phyloP scores from a whole-genome alignment of 2,329 filamentous ascomycete species.

The Penicillium sp. region DNA sequence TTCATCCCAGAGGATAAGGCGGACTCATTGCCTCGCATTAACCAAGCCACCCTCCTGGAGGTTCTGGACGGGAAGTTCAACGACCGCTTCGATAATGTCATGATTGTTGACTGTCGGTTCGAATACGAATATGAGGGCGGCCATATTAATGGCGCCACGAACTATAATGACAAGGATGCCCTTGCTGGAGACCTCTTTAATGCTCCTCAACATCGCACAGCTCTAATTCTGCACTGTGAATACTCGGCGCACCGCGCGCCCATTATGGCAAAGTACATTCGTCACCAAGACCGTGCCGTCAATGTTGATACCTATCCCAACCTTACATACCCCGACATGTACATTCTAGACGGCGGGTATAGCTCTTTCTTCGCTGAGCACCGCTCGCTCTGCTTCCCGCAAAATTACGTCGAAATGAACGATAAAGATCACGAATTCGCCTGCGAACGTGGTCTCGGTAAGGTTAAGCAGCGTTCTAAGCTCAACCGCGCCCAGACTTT shows the following conservation, averaged over 20 bases:
- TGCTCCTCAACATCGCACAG: constrained; percentile 69
- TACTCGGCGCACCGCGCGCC: constrained; percentile 96
- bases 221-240: constrained; percentile 95
- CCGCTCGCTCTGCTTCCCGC: constrained; percentile 81
- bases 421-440: constrained; percentile 88
- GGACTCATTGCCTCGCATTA: constrained; percentile 87
- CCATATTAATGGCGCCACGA: constrained; percentile 90
- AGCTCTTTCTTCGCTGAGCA: constrained; percentile 87
- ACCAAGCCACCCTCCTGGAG: constrained; percentile 78
- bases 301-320: constrained; percentile 87
- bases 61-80: constrained; percentile 85
- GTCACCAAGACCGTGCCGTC: constrained; percentile 80
- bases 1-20: constrained; percentile 78
- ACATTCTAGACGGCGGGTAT: constrained; percentile 96
- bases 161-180: constrained; percentile 95
- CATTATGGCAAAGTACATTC: constrained; percentile 92
- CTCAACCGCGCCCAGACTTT: constrained; percentile 89
- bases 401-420: constrained; percentile 96
- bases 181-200: constrained; percentile 79
- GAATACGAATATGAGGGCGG: constrained; percentile 98
- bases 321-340: constrained; percentile 94
- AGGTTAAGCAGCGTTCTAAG: constrained; percentile 85
- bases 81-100: constrained; percentile 74
- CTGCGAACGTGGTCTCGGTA: constrained; percentile 92
- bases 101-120: constrained; percentile 95